Conservation (phyloP, 192 early-diverging fungal genomes). For the Rhizophagus sp. region DNA sequence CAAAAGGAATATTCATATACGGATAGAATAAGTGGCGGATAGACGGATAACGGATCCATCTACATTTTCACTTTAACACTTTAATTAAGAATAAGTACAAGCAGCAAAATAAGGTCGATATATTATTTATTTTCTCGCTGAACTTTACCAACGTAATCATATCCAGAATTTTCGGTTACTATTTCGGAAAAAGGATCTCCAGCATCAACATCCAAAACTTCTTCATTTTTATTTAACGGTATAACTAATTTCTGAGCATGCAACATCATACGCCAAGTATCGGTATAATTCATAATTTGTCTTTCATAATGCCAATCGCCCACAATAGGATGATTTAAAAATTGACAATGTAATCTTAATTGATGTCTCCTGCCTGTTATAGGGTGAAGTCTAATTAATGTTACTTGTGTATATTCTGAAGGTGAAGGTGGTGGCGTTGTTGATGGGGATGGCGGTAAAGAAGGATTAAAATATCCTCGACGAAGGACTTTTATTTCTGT, state of each 20-base stretch:
- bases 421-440: background rate
- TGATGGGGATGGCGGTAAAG: background rate
- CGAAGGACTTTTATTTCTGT: slow-evolving; percentile 36
- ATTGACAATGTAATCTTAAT: slow-evolving; percentile 40
- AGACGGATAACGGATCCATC: no score
- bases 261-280: slow-evolving; percentile 48
- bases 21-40: no score
- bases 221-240: slow-evolving; percentile 23
- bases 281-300: slow-evolving; percentile 34
- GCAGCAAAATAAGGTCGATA: no score
- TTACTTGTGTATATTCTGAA: slow-evolving; percentile 22
- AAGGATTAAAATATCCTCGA: slow-evolving; percentile 28
- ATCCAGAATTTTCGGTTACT: background rate
- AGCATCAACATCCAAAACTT: background rate
- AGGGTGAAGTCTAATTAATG: slow-evolving; percentile 33
- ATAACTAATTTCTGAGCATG: slow-evolving; percentile 41
- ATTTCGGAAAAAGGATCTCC: slow-evolving; percentile 18
- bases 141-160: background rate
- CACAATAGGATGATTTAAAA: slow-evolving; percentile 41
- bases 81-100: no score
- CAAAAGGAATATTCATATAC: no score
- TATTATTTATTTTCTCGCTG: no score
- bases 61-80: no score
- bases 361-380: slow-evolving; percentile 44
- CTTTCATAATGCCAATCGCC: slow-evolving; percentile 47